Conservation (phyloP, 2,329 filamentous ascomycete species). For the Xylaria sp. region DNA sequence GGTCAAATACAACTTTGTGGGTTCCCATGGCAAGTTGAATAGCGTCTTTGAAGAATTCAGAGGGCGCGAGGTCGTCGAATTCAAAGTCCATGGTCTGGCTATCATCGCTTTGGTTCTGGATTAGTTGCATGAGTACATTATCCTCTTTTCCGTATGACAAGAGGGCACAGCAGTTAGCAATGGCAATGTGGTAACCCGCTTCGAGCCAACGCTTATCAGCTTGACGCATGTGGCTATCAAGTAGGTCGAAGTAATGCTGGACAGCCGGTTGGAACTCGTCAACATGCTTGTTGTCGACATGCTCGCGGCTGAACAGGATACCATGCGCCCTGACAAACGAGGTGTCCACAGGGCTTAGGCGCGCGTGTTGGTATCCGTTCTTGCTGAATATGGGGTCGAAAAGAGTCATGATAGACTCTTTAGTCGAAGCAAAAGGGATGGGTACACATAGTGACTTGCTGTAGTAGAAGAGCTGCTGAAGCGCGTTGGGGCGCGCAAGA, state of each 20-base stretch:
- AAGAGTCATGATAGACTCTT: constrained; percentile 64
- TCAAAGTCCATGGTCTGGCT: constrained; percentile 25
- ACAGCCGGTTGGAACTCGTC: constrained; percentile 43
- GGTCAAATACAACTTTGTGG: constrained; percentile 40
- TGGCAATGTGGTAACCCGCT: constrained; percentile 50
- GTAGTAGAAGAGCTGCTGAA: constrained; percentile 70
- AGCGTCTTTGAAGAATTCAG: constrained; percentile 23
- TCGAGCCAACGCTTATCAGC: constrained; percentile 49
- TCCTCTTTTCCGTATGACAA: constrained; percentile 48
- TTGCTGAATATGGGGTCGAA: constrained; percentile 54
- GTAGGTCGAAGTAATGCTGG: constrained; percentile 44
- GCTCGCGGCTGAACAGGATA: constrained; percentile 53
- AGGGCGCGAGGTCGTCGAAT: constrained; percentile 13
- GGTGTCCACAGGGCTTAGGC: constrained; percentile 46
- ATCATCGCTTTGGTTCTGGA: constrained; percentile 30
- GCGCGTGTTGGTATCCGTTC: constrained; percentile 28
- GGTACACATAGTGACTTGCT: constrained; percentile 64
- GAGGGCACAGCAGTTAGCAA: constrained; percentile 49
- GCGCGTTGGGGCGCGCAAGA: constrained; percentile 60
- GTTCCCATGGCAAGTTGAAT: constrained; percentile 25
- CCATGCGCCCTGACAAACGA: constrained; percentile 60
- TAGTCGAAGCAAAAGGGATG: constrained; percentile 60
- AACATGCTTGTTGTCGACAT: constrained; percentile 38
- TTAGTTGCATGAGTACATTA: constrained; percentile 42
- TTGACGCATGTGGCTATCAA: constrained; percentile 54